Evolutionary conservation across 1,139 yeast genomes (phyloP), one percentile per base, ranked within the genome.

Genomic region (Citeromyces siamensis): DNA sequence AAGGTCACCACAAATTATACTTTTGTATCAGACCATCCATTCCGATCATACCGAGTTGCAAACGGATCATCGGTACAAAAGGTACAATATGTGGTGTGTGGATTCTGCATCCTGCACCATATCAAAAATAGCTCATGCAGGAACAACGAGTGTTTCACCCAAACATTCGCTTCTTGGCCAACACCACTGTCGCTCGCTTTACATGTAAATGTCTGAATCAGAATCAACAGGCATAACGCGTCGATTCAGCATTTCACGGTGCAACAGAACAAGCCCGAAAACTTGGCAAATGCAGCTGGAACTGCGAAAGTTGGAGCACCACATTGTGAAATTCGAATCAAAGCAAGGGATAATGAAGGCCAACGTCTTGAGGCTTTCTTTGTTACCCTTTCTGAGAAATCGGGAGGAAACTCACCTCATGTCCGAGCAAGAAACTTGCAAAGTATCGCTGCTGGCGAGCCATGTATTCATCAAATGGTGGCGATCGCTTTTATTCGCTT

Each of bases 341-440:
- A 71, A 73, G 46, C 58, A 58, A 35, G 72, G 76, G 6, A 60
- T 76, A 2, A 54, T 68, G 22, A 75, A 75, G 47, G 71, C 90
- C 7, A 84, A 83, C 51, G 64, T 76, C 12, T 59, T 84, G 18
- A 61, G 95, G 19, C 62, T 83, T 2, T 60, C 75, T 2, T 58
- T 84, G n/a, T 58, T 84, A 18, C 81, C 86, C 4, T 79, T 76
- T 48, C 58, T 84, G 48, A 17, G 40, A 23, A 37, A 3, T 35
- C 44, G 5, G 37, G 39, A 3, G 47, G 46, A 6, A 34, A 46
- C 22, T 18, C 32, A 19, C 20, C 14, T 32, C 18, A 5, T 32
- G 9, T 19, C 18, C 3, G 35, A 22, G 10, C 28, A 22, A 55
- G 37, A 20, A 42, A 34, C 36, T 27, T 8, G 22, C 38, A 5